Evolutionary conservation across 2,329 filamentous ascomycete genomes (phyloP), one percentile per base, ranked within the genome.

Genomic region (Hymenoscyphus fraxineus): DNA sequence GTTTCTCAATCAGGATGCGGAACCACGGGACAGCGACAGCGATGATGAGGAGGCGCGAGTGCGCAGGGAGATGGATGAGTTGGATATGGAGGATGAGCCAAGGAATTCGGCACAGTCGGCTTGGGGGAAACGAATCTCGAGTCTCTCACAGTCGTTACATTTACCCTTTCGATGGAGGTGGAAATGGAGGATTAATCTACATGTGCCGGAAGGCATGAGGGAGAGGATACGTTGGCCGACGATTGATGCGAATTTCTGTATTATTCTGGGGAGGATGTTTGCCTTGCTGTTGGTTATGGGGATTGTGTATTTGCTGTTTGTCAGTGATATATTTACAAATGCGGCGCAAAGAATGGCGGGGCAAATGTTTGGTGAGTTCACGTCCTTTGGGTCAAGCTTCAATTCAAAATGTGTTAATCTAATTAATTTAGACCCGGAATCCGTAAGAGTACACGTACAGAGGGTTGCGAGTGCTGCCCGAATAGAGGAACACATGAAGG

Each of bases 31-130:
- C 73, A 77, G 82, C 47, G 74, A 76, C 61, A 79, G 80, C 59
- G 75, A 77, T 39, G 76, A 77, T 38, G 83, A 90, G 69, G 80
- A 81, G 59, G 86, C 85, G 39, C 86, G 88, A 67, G 83, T 95
- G 71, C 87, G 91, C 67, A 85, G 89, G 69, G 91, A 95, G 78
- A 89, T 98, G 80, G 87, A 96, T 74, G 90, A 97, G 83, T 88
- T 96, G 83, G 92, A 96, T 70, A 86, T 96, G 54, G 85, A 92
- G 72, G 92, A 96, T 70, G 86, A 87, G 35, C 71, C 82, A 78
- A 76, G 81, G 80, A 70, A 75, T 83, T 41, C 62, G 15, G n/a
- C 58, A 57, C 70, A 73, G 60, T 72, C 70, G 4, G 56, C 69
- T 6, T 76, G 74, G 74, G 73, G 72, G 58, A 78, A 78, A 66